phyloP scores from a whole-genome alignment of 805 yeast genomes.

The Kodamaea restingae region DNA sequence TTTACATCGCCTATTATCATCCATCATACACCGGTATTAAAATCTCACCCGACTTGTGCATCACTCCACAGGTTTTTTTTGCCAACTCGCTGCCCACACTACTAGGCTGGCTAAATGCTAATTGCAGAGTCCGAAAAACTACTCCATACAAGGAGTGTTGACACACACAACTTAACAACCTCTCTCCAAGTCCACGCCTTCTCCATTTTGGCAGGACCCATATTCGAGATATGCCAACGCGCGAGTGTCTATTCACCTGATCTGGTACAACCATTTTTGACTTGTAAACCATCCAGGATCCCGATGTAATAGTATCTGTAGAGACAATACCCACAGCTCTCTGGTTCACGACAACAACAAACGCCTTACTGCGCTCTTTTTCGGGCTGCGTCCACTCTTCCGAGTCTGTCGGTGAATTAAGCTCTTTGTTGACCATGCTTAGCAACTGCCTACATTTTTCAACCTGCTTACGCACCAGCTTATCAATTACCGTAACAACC shows the following conservation, averaged over 20 bases:
- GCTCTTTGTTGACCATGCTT: constrained; percentile 52
- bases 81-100: constrained; percentile 62
- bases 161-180: constrained; percentile 42
- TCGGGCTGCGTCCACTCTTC: constrained; percentile 24
- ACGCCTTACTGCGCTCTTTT: constrained; percentile 31
- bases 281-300: constrained; percentile 58
- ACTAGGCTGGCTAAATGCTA: constrained; percentile 75
- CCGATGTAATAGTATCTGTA: constrained; percentile 43
- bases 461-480: constrained; percentile 19
- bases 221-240: constrained; percentile 38
- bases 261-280: constrained; percentile 49
- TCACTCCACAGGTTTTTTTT: constrained; percentile 48
- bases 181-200: constrained; percentile 46
- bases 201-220: constrained; percentile 47
- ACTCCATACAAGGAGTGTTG: constrained; percentile 48
- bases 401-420: constrained; percentile 49
- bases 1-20: no score
- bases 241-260: constrained; percentile 32
- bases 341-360: constrained; percentile 42
- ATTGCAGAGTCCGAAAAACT: constrained; percentile 33
- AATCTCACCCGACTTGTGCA: constrained; percentile 48
- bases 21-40: constrained; percentile 49
- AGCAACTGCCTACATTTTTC: constrained; percentile 33
- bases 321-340: constrained; percentile 55
- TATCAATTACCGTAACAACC: constrained; percentile 20